phyloP scores from a whole-genome alignment of 768 basidiomycete species.

The Auricularia heimuer region DNA sequence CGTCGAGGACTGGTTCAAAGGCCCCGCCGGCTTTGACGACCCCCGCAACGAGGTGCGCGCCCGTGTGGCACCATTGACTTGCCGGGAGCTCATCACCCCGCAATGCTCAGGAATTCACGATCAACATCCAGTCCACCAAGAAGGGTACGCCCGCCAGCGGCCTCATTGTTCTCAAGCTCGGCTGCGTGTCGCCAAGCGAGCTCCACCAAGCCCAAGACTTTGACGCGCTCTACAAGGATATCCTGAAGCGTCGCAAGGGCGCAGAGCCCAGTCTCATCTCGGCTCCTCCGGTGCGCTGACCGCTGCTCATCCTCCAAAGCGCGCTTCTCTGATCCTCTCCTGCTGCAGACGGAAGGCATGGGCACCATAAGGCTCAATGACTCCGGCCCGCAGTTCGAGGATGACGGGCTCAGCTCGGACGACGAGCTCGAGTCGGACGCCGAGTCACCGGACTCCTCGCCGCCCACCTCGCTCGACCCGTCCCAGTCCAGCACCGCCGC shows the following conservation, averaged over 20 bases:
- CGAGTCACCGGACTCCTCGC: slow-evolving; percentile 17
- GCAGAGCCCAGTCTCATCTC: slow-evolving; percentile 49
- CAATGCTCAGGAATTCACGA: slow-evolving; percentile 33
- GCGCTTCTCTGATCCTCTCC: slow-evolving; percentile 6
- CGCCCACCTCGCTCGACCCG: slow-evolving; percentile 7
- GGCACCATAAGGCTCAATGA: slow-evolving; percentile 68
- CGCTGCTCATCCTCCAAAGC: neutral
- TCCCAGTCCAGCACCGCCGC: neutral
- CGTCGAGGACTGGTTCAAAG: slow-evolving; percentile 74
- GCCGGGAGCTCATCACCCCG: neutral
- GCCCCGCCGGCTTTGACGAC: slow-evolving; percentile 47
- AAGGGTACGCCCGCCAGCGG: slow-evolving; percentile 40
- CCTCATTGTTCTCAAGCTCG: slow-evolving; percentile 49
- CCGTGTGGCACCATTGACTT: slow-evolving; percentile 6
- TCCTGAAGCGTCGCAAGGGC: slow-evolving; percentile 53
- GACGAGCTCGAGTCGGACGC: slow-evolving; percentile 32
- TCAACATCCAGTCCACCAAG: slow-evolving; percentile 39
- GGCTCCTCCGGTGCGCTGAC: slow-evolving; percentile 57
- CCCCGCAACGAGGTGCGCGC: slow-evolving; percentile 53
- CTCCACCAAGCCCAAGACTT: slow-evolving; percentile 37
- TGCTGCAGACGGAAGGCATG: slow-evolving; percentile 66
- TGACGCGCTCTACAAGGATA: slow-evolving; percentile 51
- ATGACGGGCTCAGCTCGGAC: slow-evolving; percentile 63
- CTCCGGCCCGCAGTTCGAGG: slow-evolving; percentile 47
- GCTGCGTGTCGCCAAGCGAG: slow-evolving; percentile 41